phyloP scores from a whole-genome alignment of 2,329 filamentous ascomycete species.

The Didymella pinodella region DNA sequence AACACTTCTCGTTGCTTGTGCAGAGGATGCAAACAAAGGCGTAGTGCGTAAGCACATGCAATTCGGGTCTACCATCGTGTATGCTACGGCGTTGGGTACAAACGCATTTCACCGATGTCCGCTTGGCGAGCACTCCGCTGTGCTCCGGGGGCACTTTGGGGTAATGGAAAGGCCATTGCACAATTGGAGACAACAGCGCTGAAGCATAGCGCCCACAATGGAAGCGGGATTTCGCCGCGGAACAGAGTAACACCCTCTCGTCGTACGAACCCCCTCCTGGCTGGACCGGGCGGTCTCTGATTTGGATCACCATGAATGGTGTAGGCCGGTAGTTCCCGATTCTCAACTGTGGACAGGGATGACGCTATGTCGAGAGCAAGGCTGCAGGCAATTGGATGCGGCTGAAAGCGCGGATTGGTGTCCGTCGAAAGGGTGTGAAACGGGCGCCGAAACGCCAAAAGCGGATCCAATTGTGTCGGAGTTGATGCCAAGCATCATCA shows the following conservation, averaged over 20 bases:
- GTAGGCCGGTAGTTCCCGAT: constrained; percentile 29
- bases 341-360: constrained; percentile 22
- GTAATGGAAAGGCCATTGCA: constrained; percentile 2
- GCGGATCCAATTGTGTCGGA: constrained; percentile 42
- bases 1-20: constrained; percentile 15
- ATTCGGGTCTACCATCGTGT: not conserved
- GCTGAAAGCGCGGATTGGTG: constrained; percentile 37
- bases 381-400: constrained; percentile 34
- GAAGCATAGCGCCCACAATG: not conserved
- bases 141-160: constrained; percentile 11
- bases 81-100: not conserved
- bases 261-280: constrained; percentile 11
- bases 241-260: constrained; percentile 23
- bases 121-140: constrained; percentile 15
- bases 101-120: constrained; percentile 12
- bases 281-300: constrained; percentile 10
- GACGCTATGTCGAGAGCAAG: constrained; percentile 29
- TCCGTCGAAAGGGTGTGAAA: constrained; percentile 41
- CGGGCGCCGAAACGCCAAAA: constrained; percentile 45
- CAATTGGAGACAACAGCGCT: constrained; percentile 1
- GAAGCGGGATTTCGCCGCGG: constrained; percentile 16
- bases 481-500: constrained; percentile 43
- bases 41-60: constrained; percentile 1
- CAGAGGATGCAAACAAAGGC: not conserved
- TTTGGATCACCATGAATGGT: constrained; percentile 21